These are phyloP conservation scores for Cicer judaicum DNA, from an alignment of 306 rosid species.

Conservation along the genomic window DNA sequence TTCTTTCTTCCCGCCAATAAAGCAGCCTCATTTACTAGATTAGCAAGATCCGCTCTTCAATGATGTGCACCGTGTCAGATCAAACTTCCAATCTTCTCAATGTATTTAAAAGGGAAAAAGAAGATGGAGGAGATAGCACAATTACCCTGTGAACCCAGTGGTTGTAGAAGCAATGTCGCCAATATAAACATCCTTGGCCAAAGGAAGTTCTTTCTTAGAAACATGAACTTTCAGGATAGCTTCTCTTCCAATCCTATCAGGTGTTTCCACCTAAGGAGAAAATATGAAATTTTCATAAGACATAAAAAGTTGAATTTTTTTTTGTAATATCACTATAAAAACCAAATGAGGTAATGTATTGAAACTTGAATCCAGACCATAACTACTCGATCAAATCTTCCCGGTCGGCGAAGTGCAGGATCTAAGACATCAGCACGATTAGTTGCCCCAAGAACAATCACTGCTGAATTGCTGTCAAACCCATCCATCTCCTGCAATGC, in stretches of 20 bases:
- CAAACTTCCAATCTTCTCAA: conserved; percentile 25
- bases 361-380: conserved; percentile 65
- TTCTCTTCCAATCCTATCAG: conserved; percentile 92
- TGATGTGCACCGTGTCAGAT: conserved; percentile 33
- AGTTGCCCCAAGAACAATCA: conserved; percentile 98
- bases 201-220: conserved; percentile 90
- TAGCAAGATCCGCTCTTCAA: conserved; percentile 95
- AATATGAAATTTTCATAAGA: conserved; percentile 17
- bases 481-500: conserved; percentile 95
- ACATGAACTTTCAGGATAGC: conserved; percentile 83
- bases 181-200: conserved; percentile 71
- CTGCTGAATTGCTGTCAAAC: conserved; percentile 95
- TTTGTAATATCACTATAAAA: conserved; percentile 29
- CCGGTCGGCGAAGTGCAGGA: conserved; percentile 98
- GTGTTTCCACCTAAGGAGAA: conserved; percentile 80
- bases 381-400: conserved; percentile 98
- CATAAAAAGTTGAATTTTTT: conserved; percentile 13
- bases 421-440: conserved; percentile 94
- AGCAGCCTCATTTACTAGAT: conserved; percentile 96
- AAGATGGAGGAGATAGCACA: conserved; percentile 23
- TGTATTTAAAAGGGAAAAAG: conserved; percentile 31
- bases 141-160: conserved; percentile 96
- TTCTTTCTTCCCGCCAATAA: conserved; percentile 87
- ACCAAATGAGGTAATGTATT: conserved; percentile 17
- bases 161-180: conserved; percentile 87